Conservation (phyloP, 2,329 filamentous ascomycete species). For the Ophiocordyceps camponoti-leonardi region DNA sequence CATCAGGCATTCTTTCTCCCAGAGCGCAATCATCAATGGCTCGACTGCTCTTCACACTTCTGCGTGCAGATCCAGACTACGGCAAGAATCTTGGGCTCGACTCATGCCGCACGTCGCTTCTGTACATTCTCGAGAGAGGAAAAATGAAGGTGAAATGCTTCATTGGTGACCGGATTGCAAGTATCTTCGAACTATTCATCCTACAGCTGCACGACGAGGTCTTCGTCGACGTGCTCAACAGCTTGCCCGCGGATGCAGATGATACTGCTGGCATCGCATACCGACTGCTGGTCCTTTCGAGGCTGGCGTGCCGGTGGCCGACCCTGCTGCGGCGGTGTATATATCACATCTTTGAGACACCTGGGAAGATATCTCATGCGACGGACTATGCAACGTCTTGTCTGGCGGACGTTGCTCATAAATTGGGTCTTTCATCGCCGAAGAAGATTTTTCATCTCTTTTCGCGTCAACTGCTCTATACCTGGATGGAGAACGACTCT, state of each 20-base stretch:
- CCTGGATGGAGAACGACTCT: conserved; percentile 58
- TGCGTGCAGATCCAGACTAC: conserved; percentile 51
- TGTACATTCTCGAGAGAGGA: conserved; percentile 51
- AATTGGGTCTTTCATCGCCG: conserved; percentile 47
- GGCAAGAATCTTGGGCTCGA: conserved; percentile 40
- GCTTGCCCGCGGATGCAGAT: conserved; percentile 54
- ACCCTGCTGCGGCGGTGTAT: conserved; percentile 74
- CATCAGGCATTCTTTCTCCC: conserved; percentile 52
- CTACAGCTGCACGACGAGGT: conserved; percentile 69
- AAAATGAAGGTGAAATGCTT: conserved; percentile 58
- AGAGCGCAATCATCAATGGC: conserved; percentile 50
- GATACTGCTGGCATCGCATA: conserved; percentile 73
- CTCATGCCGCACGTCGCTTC: conserved; percentile 50
- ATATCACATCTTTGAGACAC: conserved; percentile 87
- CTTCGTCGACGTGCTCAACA: conserved; percentile 67
- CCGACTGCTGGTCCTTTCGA: conserved; percentile 58
- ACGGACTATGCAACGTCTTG: conserved; percentile 57
- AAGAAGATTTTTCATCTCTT: conserved; percentile 68
- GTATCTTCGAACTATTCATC: conserved; percentile 67
- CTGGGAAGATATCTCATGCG: conserved; percentile 51
- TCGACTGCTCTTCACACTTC: conserved; percentile 50
- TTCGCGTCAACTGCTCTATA: conserved; percentile 75
- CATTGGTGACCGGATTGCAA: conserved; percentile 51
- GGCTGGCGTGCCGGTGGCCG: conserved; percentile 67
- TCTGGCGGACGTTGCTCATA: conserved; percentile 45